Conservation (phyloP, 2,329 filamentous ascomycete genomes). For the Colletotrichum neosansevieriae region DNA sequence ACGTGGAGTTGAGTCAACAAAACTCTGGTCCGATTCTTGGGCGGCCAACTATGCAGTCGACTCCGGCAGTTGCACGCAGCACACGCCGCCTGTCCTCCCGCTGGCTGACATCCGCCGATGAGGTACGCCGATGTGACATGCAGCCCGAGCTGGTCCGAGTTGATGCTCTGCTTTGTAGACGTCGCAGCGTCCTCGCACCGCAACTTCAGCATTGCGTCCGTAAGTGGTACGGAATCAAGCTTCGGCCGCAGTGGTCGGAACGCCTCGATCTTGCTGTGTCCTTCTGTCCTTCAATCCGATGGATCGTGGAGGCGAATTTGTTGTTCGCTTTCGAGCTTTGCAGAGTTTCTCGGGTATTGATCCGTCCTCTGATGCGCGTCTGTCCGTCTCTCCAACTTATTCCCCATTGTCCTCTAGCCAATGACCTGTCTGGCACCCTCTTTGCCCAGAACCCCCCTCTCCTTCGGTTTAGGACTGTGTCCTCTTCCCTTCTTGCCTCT, state of each 20-base stretch:
- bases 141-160: constrained; percentile 8
- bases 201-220: background rate
- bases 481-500: constrained; percentile 90
- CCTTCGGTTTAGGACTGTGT: constrained; percentile 93
- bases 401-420: constrained; percentile 57
- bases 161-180: background rate
- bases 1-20: background rate
- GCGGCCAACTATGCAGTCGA: background rate
- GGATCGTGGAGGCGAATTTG: background rate
- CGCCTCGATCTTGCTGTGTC: constrained; percentile 22
- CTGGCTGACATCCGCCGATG: constrained; percentile 1
- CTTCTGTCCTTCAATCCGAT: background rate
- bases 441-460: constrained; percentile 93
- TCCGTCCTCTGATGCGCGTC: constrained; percentile 23
- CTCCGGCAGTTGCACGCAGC: background rate
- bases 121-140: background rate
- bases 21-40: background rate
- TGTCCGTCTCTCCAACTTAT: constrained; percentile 28
- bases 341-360: constrained; percentile 33
- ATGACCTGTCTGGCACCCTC: constrained; percentile 90
- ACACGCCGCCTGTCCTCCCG: background rate
- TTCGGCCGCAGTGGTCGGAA: constrained; percentile 2
- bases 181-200: constrained; percentile 9
- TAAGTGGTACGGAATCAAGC: constrained; percentile 5
- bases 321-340: constrained; percentile 9